Evolutionary conservation across 257 asterid species (phyloP).

Genomic region (Plantago major): DNA sequence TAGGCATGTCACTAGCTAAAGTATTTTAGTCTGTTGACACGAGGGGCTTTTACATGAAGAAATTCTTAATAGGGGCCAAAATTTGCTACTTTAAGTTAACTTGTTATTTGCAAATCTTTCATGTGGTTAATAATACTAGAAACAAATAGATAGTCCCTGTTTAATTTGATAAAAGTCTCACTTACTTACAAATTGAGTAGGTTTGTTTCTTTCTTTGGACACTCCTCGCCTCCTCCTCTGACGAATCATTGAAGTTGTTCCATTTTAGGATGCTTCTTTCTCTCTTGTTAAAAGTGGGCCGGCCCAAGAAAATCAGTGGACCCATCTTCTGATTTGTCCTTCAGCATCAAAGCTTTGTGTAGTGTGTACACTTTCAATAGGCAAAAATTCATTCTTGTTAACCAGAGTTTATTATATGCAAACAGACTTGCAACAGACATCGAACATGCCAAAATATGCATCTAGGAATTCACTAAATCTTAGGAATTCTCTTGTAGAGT

Average conservation of each 20-base stretch:
- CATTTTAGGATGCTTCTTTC: not conserved
- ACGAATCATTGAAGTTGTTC: not conserved
- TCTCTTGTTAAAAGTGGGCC: conserved; percentile 44
- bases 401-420: not conserved
- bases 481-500: not conserved
- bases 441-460: conserved; percentile 22
- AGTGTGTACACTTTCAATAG: not conserved
- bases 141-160: no score
- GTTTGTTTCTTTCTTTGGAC: no score
- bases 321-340: conserved; percentile 22
- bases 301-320: conserved; percentile 42
- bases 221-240: no score
- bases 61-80: no score
- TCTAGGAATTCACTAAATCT: conserved; percentile 16
- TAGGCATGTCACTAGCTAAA: no score
- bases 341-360: not conserved
- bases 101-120: no score
- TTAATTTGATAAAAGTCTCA: no score
- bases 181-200: no score
- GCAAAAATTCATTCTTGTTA: conserved; percentile 6
- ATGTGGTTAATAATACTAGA: no score
- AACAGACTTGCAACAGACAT: not conserved
- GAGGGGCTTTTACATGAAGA: no score
- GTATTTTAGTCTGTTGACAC: no score
- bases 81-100: no score